A percentile compares a stretch with the other conserved stretches of the same genome.
Conservation (phyloP, 352 stramenopile genomes). For the Thraustotheca clavata region DNA sequence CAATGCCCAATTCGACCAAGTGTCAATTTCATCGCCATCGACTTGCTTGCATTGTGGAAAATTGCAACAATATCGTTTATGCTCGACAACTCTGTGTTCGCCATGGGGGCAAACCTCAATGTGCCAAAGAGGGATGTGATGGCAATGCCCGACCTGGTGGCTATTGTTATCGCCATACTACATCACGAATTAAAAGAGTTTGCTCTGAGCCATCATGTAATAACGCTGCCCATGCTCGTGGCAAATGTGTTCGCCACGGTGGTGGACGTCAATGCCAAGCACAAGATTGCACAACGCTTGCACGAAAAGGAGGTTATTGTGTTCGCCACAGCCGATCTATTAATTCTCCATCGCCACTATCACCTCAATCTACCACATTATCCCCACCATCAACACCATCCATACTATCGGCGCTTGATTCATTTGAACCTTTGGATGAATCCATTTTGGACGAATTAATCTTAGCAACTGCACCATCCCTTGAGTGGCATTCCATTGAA, state of each 20-base stretch:
- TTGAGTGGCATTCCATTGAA: no score
- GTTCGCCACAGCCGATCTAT: not conserved
- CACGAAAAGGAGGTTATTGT: constrained; percentile 7
- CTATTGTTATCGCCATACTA: constrained; percentile 8
- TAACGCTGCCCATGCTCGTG: not conserved
- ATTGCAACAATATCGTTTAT: constrained; percentile 18
- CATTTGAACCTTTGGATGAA: not conserved
- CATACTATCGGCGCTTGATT: no score
- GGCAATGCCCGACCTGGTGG: not conserved
- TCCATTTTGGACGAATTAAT: not conserved
- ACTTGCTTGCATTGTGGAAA: not conserved
- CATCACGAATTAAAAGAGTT: not conserved
- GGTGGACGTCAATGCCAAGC: not conserved
- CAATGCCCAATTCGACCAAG: not conserved
- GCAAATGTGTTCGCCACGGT: constrained; percentile 13
- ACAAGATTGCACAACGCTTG: not conserved
- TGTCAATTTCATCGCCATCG: constrained; percentile 15
- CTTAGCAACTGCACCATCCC: no score
- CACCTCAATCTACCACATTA: no score
- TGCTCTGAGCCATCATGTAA: constrained; percentile 1
- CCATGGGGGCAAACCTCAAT: constrained; percentile 14
- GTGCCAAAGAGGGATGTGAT: constrained; percentile 4
- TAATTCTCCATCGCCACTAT: no score
- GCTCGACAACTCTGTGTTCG: constrained; percentile 15
- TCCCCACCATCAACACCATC: no score